A percentile compares a stretch with the other conserved stretches of the same genome.
These are phyloP conservation scores for Amanita rubescens DNA, from an alignment of 768 basidiomycete genomes.

Conservation along the genomic window DNA sequence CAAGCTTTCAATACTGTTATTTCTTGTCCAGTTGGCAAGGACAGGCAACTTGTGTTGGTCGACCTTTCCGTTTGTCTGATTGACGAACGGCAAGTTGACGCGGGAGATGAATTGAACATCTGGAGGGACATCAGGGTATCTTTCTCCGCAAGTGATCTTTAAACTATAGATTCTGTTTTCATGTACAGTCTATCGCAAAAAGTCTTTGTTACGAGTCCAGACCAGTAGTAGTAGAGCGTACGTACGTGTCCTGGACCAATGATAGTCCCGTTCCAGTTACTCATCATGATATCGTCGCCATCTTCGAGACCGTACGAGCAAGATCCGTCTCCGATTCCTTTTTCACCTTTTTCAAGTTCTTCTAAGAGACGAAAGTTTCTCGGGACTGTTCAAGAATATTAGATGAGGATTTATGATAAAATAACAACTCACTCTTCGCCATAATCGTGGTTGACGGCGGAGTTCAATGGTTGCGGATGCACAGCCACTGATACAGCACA, in stretches of 20 bases:
- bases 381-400: constrained; percentile 53
- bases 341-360: constrained; percentile 99
- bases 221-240: too few species aligned
- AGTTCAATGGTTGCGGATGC: constrained; percentile 13
- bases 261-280: constrained; percentile 98
- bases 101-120: constrained; percentile 78
- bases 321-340: constrained; percentile 96
- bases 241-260: constrained; percentile 93
- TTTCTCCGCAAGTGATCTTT: constrained; percentile 75
- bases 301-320: constrained; percentile 97
- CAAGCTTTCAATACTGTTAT: constrained; percentile 77
- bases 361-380: constrained; percentile 95
- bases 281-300: constrained; percentile 95
- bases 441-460: constrained; percentile 21
- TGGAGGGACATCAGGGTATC: constrained; percentile 75
- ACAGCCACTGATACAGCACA: constrained; percentile 22
- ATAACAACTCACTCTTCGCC: constrained; percentile 43
- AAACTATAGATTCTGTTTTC: constrained; percentile 98
- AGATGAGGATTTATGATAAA: not conserved
- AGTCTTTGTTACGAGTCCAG: too few species aligned
- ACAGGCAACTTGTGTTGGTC: constrained; percentile 66
- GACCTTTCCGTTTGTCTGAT: constrained; percentile 65
- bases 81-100: constrained; percentile 93
- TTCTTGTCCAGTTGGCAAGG: constrained; percentile 68
- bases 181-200: constrained; percentile 98